These are phyloP conservation scores for Coffea humblotiana DNA, from an alignment of 305 asterid genomes.

Conservation along the genomic window DNA sequence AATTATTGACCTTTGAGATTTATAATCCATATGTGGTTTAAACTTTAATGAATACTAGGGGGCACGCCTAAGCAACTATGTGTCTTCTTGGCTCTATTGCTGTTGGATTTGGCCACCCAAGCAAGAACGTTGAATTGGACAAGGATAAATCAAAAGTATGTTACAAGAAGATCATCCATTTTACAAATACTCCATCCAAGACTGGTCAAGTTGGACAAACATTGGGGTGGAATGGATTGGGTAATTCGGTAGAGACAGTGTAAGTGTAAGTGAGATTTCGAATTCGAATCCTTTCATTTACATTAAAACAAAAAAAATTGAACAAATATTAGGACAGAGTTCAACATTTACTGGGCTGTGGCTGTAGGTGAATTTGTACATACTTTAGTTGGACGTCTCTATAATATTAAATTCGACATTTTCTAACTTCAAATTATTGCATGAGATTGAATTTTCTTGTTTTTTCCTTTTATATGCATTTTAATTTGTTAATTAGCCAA, in stretches of 20 bases:
- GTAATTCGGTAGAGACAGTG: too few species aligned
- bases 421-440: background rate
- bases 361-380: background rate
- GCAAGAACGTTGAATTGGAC: background rate
- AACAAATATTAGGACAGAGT: background rate
- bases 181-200: background rate
- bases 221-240: background rate
- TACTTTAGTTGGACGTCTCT: background rate
- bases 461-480: too few species aligned
- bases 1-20: slow-evolving; percentile 1
- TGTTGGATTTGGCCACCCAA: too few species aligned
- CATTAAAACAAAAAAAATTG: too few species aligned
- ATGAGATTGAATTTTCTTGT: too few species aligned
- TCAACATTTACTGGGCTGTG: background rate
- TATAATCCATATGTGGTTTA: background rate
- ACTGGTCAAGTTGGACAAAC: background rate
- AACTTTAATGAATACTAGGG: too few species aligned
- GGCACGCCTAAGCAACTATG: background rate
- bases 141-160: background rate
- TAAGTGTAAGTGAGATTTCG: too few species aligned
- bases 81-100: too few species aligned
- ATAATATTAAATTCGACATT: background rate
- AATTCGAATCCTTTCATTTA: too few species aligned
- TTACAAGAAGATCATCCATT: too few species aligned
- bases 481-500: too few species aligned